phyloP scores from a whole-genome alignment of 1,139 yeast species.

The Trichomonascaceae sp. region DNA sequence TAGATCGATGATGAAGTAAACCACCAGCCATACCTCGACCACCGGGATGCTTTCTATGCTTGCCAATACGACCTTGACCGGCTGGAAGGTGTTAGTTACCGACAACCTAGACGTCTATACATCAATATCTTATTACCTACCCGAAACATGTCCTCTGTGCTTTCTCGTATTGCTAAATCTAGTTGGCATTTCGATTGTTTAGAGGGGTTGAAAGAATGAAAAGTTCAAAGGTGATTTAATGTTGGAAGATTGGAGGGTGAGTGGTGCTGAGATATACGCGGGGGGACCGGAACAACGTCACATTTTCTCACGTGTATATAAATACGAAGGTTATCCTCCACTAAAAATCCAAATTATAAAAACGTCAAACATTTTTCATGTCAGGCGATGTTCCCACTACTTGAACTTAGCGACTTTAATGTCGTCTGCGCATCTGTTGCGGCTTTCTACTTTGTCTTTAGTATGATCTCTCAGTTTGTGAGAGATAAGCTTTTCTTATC shows the following conservation, averaged over 20 bases:
- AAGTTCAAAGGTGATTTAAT: not conserved
- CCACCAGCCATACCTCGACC: conserved; percentile 99
- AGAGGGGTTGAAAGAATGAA: conserved; percentile 6
- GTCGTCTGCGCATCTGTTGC: conserved; percentile 27
- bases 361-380: not conserved
- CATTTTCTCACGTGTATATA: not conserved
- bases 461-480: conserved; percentile 26
- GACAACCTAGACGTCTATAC: not conserved
- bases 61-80: conserved; percentile 99
- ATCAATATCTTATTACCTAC: conserved; percentile 39
- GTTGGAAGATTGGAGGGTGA: not conserved
- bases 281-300: not conserved
- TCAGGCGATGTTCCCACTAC: conserved; percentile 9
- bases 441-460: conserved; percentile 27
- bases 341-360: no score
- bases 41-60: conserved; percentile 99
- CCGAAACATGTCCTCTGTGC: conserved; percentile 99
- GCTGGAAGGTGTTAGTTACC: conserved; percentile 44
- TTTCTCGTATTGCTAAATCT: conserved; percentile 99
- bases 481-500: conserved; percentile 27
- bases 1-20: conserved; percentile 98
- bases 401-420: conserved; percentile 25
- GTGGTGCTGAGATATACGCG: conserved; percentile 8
- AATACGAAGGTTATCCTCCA: not conserved
- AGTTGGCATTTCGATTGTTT: conserved; percentile 71